These are phyloP conservation scores for Saccharomycopsis javanensis DNA, from an alignment of 805 yeast genomes.

Conservation along the genomic window DNA sequence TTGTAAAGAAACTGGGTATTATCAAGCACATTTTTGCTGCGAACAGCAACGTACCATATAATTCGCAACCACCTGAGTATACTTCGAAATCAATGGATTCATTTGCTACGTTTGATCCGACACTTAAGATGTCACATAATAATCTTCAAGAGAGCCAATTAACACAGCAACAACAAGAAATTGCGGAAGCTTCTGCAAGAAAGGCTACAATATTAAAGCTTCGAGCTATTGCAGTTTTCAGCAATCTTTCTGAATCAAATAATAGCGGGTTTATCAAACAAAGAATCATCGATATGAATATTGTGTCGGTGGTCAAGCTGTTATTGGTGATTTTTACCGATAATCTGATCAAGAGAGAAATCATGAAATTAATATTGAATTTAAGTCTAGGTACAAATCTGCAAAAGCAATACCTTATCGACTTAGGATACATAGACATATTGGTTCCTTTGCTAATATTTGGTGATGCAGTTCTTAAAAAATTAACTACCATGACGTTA, in stretches of 20 bases:
- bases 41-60: background rate
- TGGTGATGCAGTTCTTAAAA: conserved; percentile 18
- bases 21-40: background rate
- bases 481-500: conserved; percentile 13
- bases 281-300: conserved; percentile 12
- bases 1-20: background rate
- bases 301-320: conserved; percentile 16
- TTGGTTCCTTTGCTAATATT: conserved; percentile 18
- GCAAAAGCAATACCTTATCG: conserved; percentile 12
- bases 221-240: conserved; percentile 12
- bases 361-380: conserved; percentile 15
- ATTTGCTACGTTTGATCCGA: background rate
- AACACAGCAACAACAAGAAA: too few species aligned
- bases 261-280: conserved; percentile 10
- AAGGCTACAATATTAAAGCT: conserved; percentile 3
- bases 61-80: background rate
- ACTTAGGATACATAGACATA: conserved; percentile 16
- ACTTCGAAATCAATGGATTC: background rate
- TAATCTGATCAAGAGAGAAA: conserved; percentile 12
- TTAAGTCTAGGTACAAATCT: conserved; percentile 12
- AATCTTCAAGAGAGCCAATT: too few species aligned
- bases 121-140: background rate
- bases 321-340: conserved; percentile 18
- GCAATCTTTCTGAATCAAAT: conserved; percentile 14
- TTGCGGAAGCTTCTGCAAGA: background rate